Percentiles rank a stretch among this genome's conserved stretches.
These are phyloP conservation scores for Cryphonectria radicalis DNA, from an alignment of 2,329 filamentous ascomycete genomes.

Conservation along the genomic window DNA sequence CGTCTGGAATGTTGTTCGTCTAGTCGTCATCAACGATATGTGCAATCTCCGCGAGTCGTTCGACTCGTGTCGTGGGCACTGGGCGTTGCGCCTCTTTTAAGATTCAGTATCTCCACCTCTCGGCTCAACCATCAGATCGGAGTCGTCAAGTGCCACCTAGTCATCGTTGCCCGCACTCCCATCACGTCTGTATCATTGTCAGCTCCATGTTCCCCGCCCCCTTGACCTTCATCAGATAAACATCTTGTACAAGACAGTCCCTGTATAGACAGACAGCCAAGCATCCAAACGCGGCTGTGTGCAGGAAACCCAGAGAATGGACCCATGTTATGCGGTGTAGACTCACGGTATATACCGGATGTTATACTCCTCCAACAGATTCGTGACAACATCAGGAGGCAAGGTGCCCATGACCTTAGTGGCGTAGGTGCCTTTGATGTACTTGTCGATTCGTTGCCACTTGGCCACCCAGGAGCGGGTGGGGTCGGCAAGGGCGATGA, in stretches of 20 bases:
- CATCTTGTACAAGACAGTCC: neutral
- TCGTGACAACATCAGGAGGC: constrained; percentile 65
- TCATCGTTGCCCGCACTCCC: constrained; percentile 59
- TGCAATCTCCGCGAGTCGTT: no score
- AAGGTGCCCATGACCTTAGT: constrained; percentile 88
- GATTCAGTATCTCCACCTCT: constrained; percentile 4
- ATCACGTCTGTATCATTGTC: constrained; percentile 50
- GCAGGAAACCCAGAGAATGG: no score
- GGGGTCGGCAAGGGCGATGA: constrained; percentile 86
- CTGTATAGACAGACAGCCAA: neutral
- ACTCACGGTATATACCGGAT: constrained; percentile 70
- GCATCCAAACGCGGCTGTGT: neutral
- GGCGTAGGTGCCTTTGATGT: constrained; percentile 88
- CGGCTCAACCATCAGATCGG: constrained; percentile 25
- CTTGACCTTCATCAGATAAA: no score
- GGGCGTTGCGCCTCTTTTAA: neutral
- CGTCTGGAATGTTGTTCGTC: neutral
- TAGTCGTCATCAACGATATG: neutral
- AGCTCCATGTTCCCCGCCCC: neutral
- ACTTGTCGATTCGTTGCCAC: constrained; percentile 90
- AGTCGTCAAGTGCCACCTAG: constrained; percentile 26
- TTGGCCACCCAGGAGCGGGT: constrained; percentile 89
- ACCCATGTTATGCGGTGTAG: no score
- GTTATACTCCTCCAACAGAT: constrained; percentile 66
- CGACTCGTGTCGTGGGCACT: neutral